Conservation (phyloP, 371 early-diverging fungal genomes). For the Furculomyces boomerangus region DNA sequence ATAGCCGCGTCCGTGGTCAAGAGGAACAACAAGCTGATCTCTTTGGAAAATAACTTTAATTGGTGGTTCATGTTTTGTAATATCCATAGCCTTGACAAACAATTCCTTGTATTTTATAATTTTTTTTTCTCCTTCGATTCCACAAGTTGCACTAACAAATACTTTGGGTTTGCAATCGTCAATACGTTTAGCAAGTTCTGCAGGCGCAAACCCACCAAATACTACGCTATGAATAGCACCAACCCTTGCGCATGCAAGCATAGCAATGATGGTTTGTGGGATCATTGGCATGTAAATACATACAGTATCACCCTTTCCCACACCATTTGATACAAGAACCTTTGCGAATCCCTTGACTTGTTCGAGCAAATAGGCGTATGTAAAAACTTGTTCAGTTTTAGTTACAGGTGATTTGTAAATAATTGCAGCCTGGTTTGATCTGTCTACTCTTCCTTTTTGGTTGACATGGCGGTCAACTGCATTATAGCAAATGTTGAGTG, state of each 20-base stretch:
- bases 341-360: conserved; percentile 57
- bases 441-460: conserved; percentile 9
- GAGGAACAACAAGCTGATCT: conserved; percentile 24
- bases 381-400: conserved; percentile 27
- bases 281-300: conserved; percentile 86
- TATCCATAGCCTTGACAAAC: conserved; percentile 37
- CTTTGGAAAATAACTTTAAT: conserved; percentile 40
- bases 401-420: conserved; percentile 63
- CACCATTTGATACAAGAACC: conserved; percentile 41
- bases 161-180: conserved; percentile 56
- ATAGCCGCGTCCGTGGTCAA: conserved; percentile 34
- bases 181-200: conserved; percentile 63
- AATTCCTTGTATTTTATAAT: conserved; percentile 25
- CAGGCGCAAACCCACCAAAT: conserved; percentile 66
- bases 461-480: conserved; percentile 75
- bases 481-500: conserved; percentile 83
- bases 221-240: conserved; percentile 77
- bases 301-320: conserved; percentile 63
- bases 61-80: conserved; percentile 31
- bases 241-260: conserved; percentile 81
- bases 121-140: conserved; percentile 43
- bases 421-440: conserved; percentile 38
- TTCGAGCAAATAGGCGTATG: conserved; percentile 51
- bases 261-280: conserved; percentile 67
- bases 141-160: conserved; percentile 56